These are phyloP conservation scores for Priceomyces melissophilus DNA, from an alignment of 805 yeast genomes.

Conservation along the genomic window DNA sequence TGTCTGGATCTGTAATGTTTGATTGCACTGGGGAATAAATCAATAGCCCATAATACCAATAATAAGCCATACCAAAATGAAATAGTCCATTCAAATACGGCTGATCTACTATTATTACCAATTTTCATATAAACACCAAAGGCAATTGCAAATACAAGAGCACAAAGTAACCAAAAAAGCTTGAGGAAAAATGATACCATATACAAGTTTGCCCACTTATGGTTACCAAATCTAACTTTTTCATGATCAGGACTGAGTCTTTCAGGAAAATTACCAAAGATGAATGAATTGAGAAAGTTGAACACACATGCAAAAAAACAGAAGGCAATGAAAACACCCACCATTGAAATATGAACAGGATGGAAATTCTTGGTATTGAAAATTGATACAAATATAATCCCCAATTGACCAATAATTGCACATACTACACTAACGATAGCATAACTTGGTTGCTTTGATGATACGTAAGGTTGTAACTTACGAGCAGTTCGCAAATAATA, in stretches of 20 bases:
- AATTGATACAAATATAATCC: conserved; percentile 69
- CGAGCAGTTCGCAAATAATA: conserved; percentile 55
- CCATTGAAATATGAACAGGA: conserved; percentile 64
- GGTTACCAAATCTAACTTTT: conserved; percentile 35
- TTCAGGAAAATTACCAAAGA: conserved; percentile 36
- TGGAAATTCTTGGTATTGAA: conserved; percentile 62
- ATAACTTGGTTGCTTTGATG: conserved; percentile 38
- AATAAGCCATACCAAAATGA: conserved; percentile 82
- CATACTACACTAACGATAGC: conserved; percentile 41
- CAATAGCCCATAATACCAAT: conserved; percentile 61
- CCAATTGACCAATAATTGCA: conserved; percentile 63
- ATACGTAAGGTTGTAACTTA: conserved; percentile 51
- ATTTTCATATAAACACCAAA: conserved; percentile 49
- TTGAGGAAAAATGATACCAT: conserved; percentile 53
- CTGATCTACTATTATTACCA: conserved; percentile 45
- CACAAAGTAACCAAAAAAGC: conserved; percentile 60
- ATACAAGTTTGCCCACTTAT: conserved; percentile 37
- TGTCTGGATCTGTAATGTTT: conserved; percentile 27
- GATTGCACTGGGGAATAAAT: conserved; percentile 62
- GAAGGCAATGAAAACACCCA: conserved; percentile 67
- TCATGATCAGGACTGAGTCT: conserved; percentile 38
- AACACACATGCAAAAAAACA: conserved; percentile 49
- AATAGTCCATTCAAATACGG: conserved; percentile 79
- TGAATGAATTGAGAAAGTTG: conserved; percentile 35
- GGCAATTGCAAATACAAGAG: conserved; percentile 63